These are phyloP conservation scores for Annona cherimola DNA, from an alignment of 164 flowering plant genomes.

Conservation along the genomic window DNA sequence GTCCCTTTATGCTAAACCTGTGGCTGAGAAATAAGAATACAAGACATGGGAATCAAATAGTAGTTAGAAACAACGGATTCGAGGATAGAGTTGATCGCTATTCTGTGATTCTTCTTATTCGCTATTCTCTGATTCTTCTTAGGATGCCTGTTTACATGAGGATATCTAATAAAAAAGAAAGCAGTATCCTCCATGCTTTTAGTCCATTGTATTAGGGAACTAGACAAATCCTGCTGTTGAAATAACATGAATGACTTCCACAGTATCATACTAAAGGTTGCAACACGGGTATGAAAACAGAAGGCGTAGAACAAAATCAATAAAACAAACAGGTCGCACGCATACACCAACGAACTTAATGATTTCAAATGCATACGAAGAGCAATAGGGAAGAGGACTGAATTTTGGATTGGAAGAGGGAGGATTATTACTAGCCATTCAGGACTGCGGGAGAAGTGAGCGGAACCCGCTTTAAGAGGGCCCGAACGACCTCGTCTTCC, in stretches of 20 bases:
- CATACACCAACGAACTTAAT: neutral
- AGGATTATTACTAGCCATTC: conserved; percentile 35
- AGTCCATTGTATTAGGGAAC: no score
- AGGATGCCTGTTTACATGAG: no score
- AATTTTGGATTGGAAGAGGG: conserved; percentile 2
- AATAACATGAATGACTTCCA: no score
- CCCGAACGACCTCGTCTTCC: conserved; percentile 70
- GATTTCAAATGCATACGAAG: neutral
- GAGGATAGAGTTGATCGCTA: no score
- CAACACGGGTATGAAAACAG: neutral
- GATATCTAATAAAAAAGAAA: no score
- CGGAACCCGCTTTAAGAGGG: conserved; percentile 71
- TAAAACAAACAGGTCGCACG: neutral
- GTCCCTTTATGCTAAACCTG: conserved; percentile 83
- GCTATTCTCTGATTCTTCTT: no score
- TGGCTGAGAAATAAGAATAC: conserved; percentile 45
- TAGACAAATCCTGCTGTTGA: no score
- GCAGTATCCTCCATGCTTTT: no score
- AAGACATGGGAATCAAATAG: neutral
- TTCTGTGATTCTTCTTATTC: no score
- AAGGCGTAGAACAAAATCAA: no score
- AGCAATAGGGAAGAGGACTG: neutral
- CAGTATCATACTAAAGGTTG: no score
- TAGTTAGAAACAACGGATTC: no score
- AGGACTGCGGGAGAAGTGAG: conserved; percentile 58